Evolutionary conservation across 1,284 basidiomycete genomes (phyloP).

Genomic region (Boletellus deceptivus): DNA sequence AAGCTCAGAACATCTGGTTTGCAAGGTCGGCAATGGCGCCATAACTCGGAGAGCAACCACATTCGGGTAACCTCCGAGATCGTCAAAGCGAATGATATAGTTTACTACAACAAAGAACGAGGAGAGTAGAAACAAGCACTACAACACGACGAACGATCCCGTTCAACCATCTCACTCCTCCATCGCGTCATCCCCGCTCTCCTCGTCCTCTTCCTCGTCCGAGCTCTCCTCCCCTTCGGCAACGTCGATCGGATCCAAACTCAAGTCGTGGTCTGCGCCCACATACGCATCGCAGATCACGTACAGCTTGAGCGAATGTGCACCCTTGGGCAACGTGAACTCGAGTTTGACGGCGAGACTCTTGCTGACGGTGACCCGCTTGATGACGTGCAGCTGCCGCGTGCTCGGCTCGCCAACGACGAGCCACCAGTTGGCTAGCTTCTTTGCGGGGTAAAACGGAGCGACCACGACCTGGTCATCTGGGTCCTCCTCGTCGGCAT

Average conservation of each 20-base stretch:
- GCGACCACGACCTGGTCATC: conserved; percentile 84
- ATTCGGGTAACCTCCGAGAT: too few relatives aligned
- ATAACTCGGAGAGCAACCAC: too few relatives aligned
- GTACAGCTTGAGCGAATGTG: conserved; percentile 82
- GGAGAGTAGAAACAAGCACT: not conserved
- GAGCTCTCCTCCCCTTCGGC: conserved; percentile 84
- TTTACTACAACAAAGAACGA: too few relatives aligned
- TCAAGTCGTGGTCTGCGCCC: conserved; percentile 89
- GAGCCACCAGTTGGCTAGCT: conserved; percentile 97
- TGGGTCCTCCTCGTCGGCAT: conserved; percentile 83
- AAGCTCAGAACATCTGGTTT: too few relatives aligned
- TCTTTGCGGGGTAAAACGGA: conserved; percentile 87
- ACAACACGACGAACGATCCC: not conserved
- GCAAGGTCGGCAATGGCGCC: too few relatives aligned
- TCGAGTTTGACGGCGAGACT: conserved; percentile 83
- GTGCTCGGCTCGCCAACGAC: conserved; percentile 82
- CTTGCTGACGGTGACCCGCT: conserved; percentile 87
- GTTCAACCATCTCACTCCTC: conserved; percentile 31
- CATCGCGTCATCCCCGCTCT: conserved; percentile 49
- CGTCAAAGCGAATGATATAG: too few relatives aligned
- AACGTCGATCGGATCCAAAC: conserved; percentile 75
- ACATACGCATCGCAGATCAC: conserved; percentile 93
- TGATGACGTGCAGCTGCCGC: conserved; percentile 87
- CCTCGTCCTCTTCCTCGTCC: conserved; percentile 70
- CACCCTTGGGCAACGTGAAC: conserved; percentile 83